These are phyloP conservation scores for Alternaria conjuncta DNA, from an alignment of 2,329 filamentous ascomycete genomes.

Conservation along the genomic window DNA sequence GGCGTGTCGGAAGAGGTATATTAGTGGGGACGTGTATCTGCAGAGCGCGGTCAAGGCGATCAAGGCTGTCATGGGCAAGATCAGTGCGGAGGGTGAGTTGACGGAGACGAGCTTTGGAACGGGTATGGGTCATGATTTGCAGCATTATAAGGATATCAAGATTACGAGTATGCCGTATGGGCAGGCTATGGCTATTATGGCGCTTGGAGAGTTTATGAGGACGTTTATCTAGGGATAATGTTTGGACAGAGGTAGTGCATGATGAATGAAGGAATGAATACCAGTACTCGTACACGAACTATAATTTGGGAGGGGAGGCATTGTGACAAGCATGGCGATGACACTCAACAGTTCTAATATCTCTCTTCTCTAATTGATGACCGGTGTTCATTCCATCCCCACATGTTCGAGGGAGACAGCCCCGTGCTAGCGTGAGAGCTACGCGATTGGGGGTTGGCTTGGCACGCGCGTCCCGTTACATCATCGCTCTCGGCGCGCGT, in stretches of 20 bases:
- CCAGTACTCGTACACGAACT: too few species aligned
- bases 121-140: constrained; percentile 73
- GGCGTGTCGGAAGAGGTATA: constrained; percentile 71
- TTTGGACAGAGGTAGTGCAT: too few species aligned
- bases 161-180: constrained; percentile 84
- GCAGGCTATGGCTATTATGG: constrained; percentile 85
- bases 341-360: too few species aligned
- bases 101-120: constrained; percentile 79
- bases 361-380: too few species aligned
- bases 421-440: not conserved
- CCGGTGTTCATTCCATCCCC: too few species aligned
- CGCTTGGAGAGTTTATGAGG: constrained; percentile 74
- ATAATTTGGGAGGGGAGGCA: too few species aligned
- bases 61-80: constrained; percentile 69
- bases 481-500: not conserved
- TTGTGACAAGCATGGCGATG: too few species aligned
- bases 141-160: constrained; percentile 79
- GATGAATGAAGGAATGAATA: too few species aligned
- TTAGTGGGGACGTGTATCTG: constrained; percentile 65
- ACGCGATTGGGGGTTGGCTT: not conserved
- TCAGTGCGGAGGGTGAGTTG: constrained; percentile 72
- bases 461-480: not conserved
- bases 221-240: constrained; percentile 55
- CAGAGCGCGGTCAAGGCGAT: constrained; percentile 69
- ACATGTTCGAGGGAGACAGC: too few species aligned